A percentile compares a stretch with the other conserved stretches of the same genome.
These are phyloP conservation scores for Nemania serpens DNA, from an alignment of 2,329 filamentous ascomycete species.

Conservation along the genomic window DNA sequence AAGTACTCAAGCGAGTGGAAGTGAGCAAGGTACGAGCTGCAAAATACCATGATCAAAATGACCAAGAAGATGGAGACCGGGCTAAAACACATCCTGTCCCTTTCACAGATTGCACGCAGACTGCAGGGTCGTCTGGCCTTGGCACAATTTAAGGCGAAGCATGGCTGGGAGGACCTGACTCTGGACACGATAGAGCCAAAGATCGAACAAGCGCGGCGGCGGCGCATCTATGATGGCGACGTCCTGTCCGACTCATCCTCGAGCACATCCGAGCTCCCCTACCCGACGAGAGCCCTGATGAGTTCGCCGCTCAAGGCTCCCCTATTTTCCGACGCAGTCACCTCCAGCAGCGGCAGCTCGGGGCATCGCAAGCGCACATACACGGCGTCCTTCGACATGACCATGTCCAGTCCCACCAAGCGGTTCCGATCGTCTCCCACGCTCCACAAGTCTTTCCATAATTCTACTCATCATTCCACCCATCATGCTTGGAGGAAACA, in stretches of 20 bases:
- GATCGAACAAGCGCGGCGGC: slow-evolving; percentile 77
- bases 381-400: slow-evolving; percentile 61
- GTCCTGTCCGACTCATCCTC: slow-evolving; percentile 86
- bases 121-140: slow-evolving; percentile 93
- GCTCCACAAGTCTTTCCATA: slow-evolving; percentile 60
- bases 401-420: slow-evolving; percentile 65
- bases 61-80: slow-evolving; percentile 1
- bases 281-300: slow-evolving; percentile 70
- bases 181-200: slow-evolving; percentile 85
- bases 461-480: slow-evolving; percentile 37
- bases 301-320: slow-evolving; percentile 82
- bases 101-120: slow-evolving; percentile 80
- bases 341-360: slow-evolving; percentile 69
- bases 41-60: slow-evolving; percentile 4
- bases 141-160: slow-evolving; percentile 95
- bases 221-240: slow-evolving; percentile 71
- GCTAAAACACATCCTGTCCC: slow-evolving; percentile 31
- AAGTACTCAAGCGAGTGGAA: slow-evolving; percentile 73
- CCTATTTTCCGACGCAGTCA: slow-evolving; percentile 82
- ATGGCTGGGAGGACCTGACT: slow-evolving; percentile 90
- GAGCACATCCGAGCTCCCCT: slow-evolving; percentile 76
- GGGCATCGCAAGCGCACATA: slow-evolving; percentile 69
- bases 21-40: slow-evolving; percentile 69
- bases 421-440: slow-evolving; percentile 71
- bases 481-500: slow-evolving; percentile 75